Conservation (phyloP, 176 grass and related monocot species). For the Bromus sterilis region DNA sequence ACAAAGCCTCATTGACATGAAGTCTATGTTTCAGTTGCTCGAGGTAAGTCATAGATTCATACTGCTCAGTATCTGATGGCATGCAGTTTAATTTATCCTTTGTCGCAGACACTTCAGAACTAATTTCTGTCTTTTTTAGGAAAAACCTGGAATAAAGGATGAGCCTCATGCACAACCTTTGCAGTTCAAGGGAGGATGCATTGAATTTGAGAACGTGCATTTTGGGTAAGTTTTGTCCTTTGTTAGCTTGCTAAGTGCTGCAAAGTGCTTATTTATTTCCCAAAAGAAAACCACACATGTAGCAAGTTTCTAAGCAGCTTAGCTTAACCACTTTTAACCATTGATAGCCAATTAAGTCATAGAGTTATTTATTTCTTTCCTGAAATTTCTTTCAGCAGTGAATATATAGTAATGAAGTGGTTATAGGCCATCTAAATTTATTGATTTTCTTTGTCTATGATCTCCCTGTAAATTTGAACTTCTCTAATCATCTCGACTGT, state of each 20-base stretch:
- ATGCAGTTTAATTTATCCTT: slow-evolving; percentile 33
- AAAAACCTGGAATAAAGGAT: slow-evolving; percentile 84
- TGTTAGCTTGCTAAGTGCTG: slow-evolving; percentile 11
- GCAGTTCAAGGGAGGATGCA: slow-evolving; percentile 73
- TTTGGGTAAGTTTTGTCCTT: slow-evolving; percentile 64
- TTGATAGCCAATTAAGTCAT: not conserved
- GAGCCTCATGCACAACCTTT: slow-evolving; percentile 66
- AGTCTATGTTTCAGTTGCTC: slow-evolving; percentile 96
- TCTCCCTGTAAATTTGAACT: not conserved
- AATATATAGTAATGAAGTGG: not conserved
- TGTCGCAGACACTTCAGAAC: slow-evolving; percentile 16
- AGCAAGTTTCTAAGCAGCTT: not conserved
- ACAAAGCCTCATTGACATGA: slow-evolving; percentile 98
- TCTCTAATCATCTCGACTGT: slow-evolving; percentile 1
- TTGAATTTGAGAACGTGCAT: slow-evolving; percentile 87
- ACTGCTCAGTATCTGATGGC: not conserved
- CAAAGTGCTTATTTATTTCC: slow-evolving; percentile 1
- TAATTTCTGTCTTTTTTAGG: slow-evolving; percentile 46
- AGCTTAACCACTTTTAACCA: slow-evolving; percentile 9
- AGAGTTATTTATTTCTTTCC: slow-evolving; percentile 4
- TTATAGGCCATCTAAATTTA: slow-evolving; percentile 12
- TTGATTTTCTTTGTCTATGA: slow-evolving; percentile 5
- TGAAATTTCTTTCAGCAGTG: not conserved
- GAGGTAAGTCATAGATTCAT: slow-evolving; percentile 45
- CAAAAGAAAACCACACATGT: not conserved